These are phyloP conservation scores for Pseudopediastrum boryanum DNA, from an alignment of 139 green algal species.

Conservation along the genomic window DNA sequence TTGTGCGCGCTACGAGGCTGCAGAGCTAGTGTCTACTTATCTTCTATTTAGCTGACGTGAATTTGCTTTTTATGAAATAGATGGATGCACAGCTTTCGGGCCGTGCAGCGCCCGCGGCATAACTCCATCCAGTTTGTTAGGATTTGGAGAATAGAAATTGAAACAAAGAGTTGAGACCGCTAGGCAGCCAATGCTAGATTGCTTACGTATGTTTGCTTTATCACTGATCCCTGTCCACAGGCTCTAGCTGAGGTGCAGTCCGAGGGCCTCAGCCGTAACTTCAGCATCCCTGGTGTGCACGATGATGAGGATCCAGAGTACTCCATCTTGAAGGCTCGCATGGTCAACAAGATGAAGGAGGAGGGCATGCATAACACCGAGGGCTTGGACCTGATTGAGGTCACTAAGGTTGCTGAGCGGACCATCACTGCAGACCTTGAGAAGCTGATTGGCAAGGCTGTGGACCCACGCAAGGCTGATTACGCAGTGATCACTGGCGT, in stretches of 20 bases:
- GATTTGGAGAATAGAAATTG: too few species aligned
- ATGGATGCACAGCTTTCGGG: too few species aligned
- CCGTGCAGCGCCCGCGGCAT: too few species aligned
- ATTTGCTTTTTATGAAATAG: too few species aligned
- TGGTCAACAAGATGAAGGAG: slow-evolving; percentile 36
- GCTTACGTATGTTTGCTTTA: too few species aligned
- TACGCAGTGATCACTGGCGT: slow-evolving; percentile 84
- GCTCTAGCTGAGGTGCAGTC: slow-evolving; percentile 33
- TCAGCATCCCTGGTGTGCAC: slow-evolving; percentile 64
- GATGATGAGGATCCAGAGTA: slow-evolving; percentile 82
- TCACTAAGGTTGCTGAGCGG: slow-evolving; percentile 73
- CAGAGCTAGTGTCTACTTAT: too few species aligned
- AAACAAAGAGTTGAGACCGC: too few species aligned
- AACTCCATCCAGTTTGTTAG: too few species aligned
- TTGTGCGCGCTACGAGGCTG: too few species aligned
- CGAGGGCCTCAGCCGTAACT: slow-evolving; percentile 42
- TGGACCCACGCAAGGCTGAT: slow-evolving; percentile 75
- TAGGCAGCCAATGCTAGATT: too few species aligned
- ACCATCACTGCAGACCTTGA: slow-evolving; percentile 84
- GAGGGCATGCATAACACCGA: not conserved
- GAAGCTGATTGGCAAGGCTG: slow-evolving; percentile 73
- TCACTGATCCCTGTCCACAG: not conserved
- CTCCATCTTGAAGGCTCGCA: slow-evolving; percentile 83
- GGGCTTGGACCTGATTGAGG: slow-evolving; percentile 12
- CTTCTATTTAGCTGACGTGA: too few species aligned